A percentile compares a stretch with the other conserved stretches of the same genome.
Conservation (phyloP, 441 rosid genomes). For the Populus tomentosa region DNA sequence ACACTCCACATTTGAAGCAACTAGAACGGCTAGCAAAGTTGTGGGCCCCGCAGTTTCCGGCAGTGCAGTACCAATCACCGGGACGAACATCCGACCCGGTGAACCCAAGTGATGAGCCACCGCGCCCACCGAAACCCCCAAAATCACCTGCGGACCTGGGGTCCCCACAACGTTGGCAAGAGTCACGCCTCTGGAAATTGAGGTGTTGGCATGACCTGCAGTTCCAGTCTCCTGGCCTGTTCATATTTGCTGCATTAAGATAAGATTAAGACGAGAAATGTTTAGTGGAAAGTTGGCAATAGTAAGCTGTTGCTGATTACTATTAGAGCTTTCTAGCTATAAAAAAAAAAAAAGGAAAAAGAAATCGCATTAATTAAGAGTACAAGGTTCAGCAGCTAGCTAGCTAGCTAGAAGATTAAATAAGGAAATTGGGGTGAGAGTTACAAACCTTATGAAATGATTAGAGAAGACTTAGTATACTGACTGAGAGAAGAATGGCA, state of each 20-base stretch:
- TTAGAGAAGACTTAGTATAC: neutral
- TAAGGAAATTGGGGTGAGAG: neutral
- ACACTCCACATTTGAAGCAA: slow-evolving; percentile 89
- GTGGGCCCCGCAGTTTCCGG: slow-evolving; percentile 85
- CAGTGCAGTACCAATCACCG: slow-evolving; percentile 87
- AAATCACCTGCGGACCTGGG: slow-evolving; percentile 38
- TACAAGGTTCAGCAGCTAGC: neutral
- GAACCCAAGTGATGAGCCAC: slow-evolving; percentile 43
- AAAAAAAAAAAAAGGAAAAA: neutral
- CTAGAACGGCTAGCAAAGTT: slow-evolving; percentile 87
- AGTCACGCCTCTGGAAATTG: slow-evolving; percentile 87
- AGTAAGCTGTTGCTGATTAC: neutral
- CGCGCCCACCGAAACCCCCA: slow-evolving; percentile 43
- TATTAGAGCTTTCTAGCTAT: neutral
- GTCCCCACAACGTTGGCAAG: slow-evolving; percentile 88
- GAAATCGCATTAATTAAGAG: neutral
- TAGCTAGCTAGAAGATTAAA: no score
- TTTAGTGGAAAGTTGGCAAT: neutral
- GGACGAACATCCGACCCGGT: slow-evolving; percentile 88
- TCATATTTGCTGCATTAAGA: slow-evolving; percentile 38
- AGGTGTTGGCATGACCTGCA: slow-evolving; percentile 89
- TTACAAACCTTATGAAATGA: neutral
- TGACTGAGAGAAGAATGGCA: neutral
- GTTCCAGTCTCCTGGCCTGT: slow-evolving; percentile 97
- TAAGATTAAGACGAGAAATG: neutral